Evolutionary conservation across 2,329 filamentous ascomycete genomes (phyloP).

Genomic region (Neonectria hederae): DNA sequence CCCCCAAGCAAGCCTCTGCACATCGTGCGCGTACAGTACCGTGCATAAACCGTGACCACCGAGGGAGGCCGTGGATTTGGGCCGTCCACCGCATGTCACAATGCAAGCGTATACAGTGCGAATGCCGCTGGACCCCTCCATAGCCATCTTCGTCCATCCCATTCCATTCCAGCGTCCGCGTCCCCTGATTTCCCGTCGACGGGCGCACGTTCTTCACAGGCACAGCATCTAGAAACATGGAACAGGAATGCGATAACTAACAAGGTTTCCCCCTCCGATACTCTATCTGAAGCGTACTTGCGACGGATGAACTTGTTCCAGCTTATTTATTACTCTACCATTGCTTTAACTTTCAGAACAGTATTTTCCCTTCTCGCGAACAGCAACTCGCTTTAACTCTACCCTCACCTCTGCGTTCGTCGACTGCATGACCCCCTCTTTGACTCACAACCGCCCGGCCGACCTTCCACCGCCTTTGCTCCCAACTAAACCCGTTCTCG

Average conservation of each 20-base stretch:
- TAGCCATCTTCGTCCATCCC: neutral
- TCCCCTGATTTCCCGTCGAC: neutral
- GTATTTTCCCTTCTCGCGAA: neutral
- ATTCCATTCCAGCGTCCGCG: neutral
- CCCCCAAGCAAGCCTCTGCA: slow-evolving; percentile 1
- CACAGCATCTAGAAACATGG: neutral
- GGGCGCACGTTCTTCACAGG: neutral
- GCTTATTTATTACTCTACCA: neutral
- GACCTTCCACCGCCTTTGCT: slow-evolving; percentile 7
- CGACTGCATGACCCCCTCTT: neutral
- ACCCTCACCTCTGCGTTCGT: neutral
- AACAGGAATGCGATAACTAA: neutral
- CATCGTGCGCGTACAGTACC: slow-evolving; percentile 13
- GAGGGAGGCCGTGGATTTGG: neutral
- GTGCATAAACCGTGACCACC: slow-evolving; percentile 7
- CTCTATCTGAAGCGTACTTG: neutral
- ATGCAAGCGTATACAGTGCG: neutral
- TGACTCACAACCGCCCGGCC: neutral
- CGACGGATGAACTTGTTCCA: neutral
- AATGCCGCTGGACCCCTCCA: neutral
- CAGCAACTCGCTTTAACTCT: neutral
- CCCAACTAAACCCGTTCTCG: slow-evolving; percentile 22
- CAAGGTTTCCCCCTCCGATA: slow-evolving; percentile 1
- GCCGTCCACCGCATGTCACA: neutral
- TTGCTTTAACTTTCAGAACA: neutral